Percentiles rank a stretch among this genome's conserved stretches.
Evolutionary conservation across 2,329 filamentous ascomycete species (phyloP).

Genomic region (Aspergillus intermedius): DNA sequence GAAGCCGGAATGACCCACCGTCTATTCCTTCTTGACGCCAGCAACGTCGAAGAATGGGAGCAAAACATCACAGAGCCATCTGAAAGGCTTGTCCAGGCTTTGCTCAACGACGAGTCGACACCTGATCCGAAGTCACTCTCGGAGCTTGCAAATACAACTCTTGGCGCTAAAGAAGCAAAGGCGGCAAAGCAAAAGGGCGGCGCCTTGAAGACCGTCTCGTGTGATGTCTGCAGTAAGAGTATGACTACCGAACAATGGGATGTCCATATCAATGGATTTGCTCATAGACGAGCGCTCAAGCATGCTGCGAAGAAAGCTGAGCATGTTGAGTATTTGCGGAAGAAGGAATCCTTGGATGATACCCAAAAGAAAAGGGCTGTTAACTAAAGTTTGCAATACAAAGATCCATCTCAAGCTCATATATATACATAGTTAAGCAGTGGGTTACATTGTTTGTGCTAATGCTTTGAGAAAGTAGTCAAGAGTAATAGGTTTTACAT

Average conservation of each 20-base stretch:
- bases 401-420: too few relatives aligned
- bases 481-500: too few relatives aligned
- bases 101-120: constrained; percentile 54
- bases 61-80: constrained; percentile 61
- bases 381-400: constrained; percentile 2
- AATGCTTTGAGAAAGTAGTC: too few relatives aligned
- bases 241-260: constrained; percentile 54
- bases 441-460: too few relatives aligned
- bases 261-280: constrained; percentile 49
- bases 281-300: constrained; percentile 54
- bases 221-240: constrained; percentile 61
- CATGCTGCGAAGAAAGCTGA: constrained; percentile 23
- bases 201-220: constrained; percentile 49
- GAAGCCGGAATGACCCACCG: constrained; percentile 48
- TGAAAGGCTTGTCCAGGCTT: constrained; percentile 53
- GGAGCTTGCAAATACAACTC: constrained; percentile 49
- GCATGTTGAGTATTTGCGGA: constrained; percentile 27
- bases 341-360: constrained; percentile 9
- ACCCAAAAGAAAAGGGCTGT: background rate
- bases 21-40: constrained; percentile 77
- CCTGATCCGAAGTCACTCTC: constrained; percentile 55
- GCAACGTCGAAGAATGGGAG: constrained; percentile 57
- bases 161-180: constrained; percentile 51
- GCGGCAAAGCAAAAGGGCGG: constrained; percentile 40
- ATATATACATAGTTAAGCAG: too few relatives aligned